Evolutionary conservation across 2,329 filamentous ascomycete species (phyloP).

Genomic region (Penicillium sp.): DNA sequence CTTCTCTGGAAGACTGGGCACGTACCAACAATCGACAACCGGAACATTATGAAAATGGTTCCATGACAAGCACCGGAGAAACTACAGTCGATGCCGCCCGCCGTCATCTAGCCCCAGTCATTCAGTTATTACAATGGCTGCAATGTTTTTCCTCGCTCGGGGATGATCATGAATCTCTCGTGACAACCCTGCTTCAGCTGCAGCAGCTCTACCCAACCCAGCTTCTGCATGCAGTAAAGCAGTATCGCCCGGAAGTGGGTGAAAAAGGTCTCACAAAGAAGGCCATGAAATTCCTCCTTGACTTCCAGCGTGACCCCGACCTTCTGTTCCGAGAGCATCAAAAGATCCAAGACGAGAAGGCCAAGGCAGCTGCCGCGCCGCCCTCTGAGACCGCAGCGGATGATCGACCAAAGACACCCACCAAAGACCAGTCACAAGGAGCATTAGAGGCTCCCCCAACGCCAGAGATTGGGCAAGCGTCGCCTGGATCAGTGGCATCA

Average conservation of each 20-base stretch:
- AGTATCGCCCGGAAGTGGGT: constrained; percentile 90
- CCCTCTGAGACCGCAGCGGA: constrained; percentile 8
- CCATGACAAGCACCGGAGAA: constrained; percentile 77
- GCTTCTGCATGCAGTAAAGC: constrained; percentile 82
- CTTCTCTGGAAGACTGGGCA: constrained; percentile 92
- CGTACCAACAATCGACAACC: constrained; percentile 86
- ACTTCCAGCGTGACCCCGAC: constrained; percentile 68
- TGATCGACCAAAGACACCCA: constrained; percentile 29
- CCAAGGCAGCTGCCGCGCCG: constrained; percentile 11
- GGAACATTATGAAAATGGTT: constrained; percentile 91
- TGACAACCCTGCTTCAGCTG: constrained; percentile 83
- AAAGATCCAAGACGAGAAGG: constrained; percentile 27
- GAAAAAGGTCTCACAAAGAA: constrained; percentile 87
- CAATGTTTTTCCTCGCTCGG: constrained; percentile 94
- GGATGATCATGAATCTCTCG: constrained; percentile 81
- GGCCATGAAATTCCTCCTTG: constrained; percentile 76
- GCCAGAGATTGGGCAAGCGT: constrained; percentile 17
- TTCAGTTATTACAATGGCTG: constrained; percentile 93
- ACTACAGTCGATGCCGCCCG: constrained; percentile 77
- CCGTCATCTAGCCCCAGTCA: constrained; percentile 78
- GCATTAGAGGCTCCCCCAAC: constrained; percentile 15
- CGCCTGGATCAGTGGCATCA: constrained; percentile 23
- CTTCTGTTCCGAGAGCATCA: constrained; percentile 44
- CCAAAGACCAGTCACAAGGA: constrained; percentile 13
- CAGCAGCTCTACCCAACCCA: constrained; percentile 80